These are phyloP conservation scores for Rhodotorula babjevae DNA, from an alignment of 768 basidiomycete genomes.

Conservation along the genomic window DNA sequence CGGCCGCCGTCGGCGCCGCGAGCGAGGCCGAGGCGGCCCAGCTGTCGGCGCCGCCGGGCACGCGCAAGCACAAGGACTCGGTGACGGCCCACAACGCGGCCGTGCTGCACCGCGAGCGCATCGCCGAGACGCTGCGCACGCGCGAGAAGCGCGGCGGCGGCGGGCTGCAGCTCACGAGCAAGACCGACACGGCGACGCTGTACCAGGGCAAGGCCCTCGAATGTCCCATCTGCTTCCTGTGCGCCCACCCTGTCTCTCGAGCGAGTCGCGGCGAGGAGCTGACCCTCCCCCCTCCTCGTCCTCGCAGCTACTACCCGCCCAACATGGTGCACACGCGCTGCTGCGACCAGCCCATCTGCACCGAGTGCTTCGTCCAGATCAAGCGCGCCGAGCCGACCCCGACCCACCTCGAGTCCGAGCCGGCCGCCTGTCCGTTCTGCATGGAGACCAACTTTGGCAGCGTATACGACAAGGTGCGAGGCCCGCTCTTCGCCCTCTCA, in stretches of 20 bases:
- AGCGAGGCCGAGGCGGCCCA: conserved; percentile 32
- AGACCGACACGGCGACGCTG: conserved; percentile 32
- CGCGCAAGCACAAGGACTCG: conserved; percentile 37
- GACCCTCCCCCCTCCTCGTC: conserved; percentile 22
- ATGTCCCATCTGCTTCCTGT: conserved; percentile 97
- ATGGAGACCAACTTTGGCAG: conserved; percentile 96
- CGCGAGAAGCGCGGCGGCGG: conserved; percentile 45
- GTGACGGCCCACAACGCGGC: conserved; percentile 6
- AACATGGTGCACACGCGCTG: conserved; percentile 97
- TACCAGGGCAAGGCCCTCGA: conserved; percentile 66
- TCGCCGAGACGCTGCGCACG: conserved; percentile 42
- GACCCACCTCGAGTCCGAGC: conserved; percentile 88
- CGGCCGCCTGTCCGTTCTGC: conserved; percentile 94
- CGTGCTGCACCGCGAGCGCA: conserved; percentile 29
- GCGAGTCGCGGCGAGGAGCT: conserved; percentile 4
- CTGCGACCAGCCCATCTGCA: conserved; percentile 97
- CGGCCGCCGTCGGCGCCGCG: conserved; percentile 27
- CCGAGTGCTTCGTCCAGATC: conserved; percentile 98
- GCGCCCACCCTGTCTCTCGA: conserved; percentile 50
- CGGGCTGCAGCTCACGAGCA: conserved; percentile 31
- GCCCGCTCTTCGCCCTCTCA: not conserved
- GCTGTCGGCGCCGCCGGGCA: conserved; percentile 10
- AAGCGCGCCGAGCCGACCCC: conserved; percentile 91
- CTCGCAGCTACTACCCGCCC: conserved; percentile 82
- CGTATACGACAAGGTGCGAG: conserved; percentile 55